Percentiles rank a stretch among this genome's conserved stretches.
phyloP scores from a whole-genome alignment of 352 stramenopile species.

The Aphanomyces astaci region DNA sequence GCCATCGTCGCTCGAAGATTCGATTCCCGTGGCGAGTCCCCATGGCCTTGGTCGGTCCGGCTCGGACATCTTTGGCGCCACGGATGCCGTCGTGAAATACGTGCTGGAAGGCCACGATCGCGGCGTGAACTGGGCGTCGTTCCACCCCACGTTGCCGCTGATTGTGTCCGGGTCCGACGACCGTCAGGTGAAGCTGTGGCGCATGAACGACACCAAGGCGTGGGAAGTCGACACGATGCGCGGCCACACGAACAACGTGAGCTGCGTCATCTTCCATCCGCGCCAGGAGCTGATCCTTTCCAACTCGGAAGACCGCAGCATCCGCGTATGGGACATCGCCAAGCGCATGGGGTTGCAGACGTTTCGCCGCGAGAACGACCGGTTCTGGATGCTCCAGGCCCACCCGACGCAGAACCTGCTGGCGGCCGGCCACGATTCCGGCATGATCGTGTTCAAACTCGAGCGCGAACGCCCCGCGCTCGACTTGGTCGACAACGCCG shows the following conservation, averaged over 20 bases:
- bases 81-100: constrained; percentile 99
- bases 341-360: constrained; percentile 99
- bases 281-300: constrained; percentile 98
- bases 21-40: constrained; percentile 41
- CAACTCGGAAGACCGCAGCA: constrained; percentile 98
- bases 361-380: constrained; percentile 97
- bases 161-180: constrained; percentile 99
- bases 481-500: constrained; percentile 69
- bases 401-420: constrained; percentile 97
- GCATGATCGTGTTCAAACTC: constrained; percentile 99
- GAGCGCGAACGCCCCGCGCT: constrained; percentile 95
- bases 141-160: constrained; percentile 97
- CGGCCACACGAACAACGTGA: constrained; percentile 99
- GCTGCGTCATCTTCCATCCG: constrained; percentile 98
- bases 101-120: constrained; percentile 99
- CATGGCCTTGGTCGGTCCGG: constrained; percentile 58
- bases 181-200: constrained; percentile 98
- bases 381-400: constrained; percentile 97
- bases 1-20: constrained; percentile 66
- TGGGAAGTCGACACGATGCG: constrained; percentile 99
- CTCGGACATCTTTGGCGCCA: constrained; percentile 97
- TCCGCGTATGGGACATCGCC: constrained; percentile 98
- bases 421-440: constrained; percentile 98
- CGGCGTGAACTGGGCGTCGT: constrained; percentile 99
- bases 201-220: constrained; percentile 99